Evolutionary conservation across 208 protist species (phyloP), one percentile per base, ranked within the genome.

Genomic region (Trypanosoma scelopori): DNA sequence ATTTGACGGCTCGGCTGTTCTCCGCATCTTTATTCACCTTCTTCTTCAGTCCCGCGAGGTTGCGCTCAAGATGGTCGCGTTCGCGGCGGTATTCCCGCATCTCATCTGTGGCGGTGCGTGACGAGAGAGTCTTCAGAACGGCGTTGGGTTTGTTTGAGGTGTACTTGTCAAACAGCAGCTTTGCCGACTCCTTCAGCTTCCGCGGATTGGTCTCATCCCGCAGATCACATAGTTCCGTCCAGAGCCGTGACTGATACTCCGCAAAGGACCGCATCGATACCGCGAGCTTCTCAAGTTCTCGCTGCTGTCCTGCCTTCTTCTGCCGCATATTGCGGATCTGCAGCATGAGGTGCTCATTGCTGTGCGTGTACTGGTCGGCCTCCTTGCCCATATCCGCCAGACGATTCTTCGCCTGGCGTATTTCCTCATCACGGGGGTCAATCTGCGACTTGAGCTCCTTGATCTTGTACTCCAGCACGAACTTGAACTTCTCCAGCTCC

Each of bases 381-480:
- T 98, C 97, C 13, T 70, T 69, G 42, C 97, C 87, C 96, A 99
- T 99, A 71, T 98, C 82, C 23, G 85, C 70, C 45, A 98, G 91
- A 74, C 99, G 97, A 67, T 91, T 79, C 73, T 97, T 98, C 43
- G 97, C 90, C 39, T 82, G 79, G 23, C 63, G 58, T 61, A 99
- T 98, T 73, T 99, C 93, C 35, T 93, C 81, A 65, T 99, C 96
- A 43, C 93, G 89, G 0, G 98, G 98, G 78, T 98, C 96, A 55
- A 99, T 99, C 85, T 99, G 97, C 51, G 88, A 94, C 82, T 98
- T 98, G 37, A 99, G 93, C 74, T 99, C 97, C 56, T 92, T 94
- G 55, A 98, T 99, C 82, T 99, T 99, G 87, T 98, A 98, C 78
- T 99, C 97, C 25, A 99, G 85, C 65, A 99, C 98, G 75, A 99